phyloP scores from a whole-genome alignment of 2,329 filamentous ascomycete species.

The Alternaria alternata region DNA sequence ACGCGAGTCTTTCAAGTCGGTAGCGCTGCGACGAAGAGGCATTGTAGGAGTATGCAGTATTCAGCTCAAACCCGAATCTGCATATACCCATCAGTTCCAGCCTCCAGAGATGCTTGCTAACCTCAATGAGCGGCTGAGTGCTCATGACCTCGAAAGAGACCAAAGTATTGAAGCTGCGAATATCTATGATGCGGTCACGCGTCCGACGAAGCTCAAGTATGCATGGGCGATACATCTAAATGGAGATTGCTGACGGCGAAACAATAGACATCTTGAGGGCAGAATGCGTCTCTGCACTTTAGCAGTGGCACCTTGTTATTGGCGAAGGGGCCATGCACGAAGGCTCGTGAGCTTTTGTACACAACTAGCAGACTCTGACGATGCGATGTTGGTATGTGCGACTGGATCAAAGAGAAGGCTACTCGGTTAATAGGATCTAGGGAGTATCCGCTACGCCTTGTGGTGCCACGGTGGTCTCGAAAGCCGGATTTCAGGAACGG shows the following conservation, averaged over 20 bases:
- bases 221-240: background rate
- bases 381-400: conserved; percentile 26
- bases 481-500: conserved; percentile 39
- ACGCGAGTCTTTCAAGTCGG: conserved; percentile 18
- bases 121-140: background rate
- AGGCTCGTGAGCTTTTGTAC: conserved; percentile 36
- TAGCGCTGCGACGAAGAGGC: conserved; percentile 8
- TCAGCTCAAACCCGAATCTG: conserved; percentile 30
- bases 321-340: conserved; percentile 38
- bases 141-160: conserved; percentile 25
- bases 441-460: conserved; percentile 38
- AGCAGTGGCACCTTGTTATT: conserved; percentile 37
- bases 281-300: conserved; percentile 32
- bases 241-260: conserved; percentile 4
- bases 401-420: conserved; percentile 3
- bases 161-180: conserved; percentile 24
- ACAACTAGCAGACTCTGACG: conserved; percentile 35
- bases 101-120: conserved; percentile 26
- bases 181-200: conserved; percentile 31
- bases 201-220: conserved; percentile 35
- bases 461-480: conserved; percentile 31
- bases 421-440: conserved; percentile 11
- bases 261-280: conserved; percentile 18
- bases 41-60: conserved; percentile 40
- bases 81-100: conserved; percentile 29